These are phyloP conservation scores for Botrytis fabae DNA, from an alignment of 2,329 filamentous ascomycete genomes.

Conservation along the genomic window DNA sequence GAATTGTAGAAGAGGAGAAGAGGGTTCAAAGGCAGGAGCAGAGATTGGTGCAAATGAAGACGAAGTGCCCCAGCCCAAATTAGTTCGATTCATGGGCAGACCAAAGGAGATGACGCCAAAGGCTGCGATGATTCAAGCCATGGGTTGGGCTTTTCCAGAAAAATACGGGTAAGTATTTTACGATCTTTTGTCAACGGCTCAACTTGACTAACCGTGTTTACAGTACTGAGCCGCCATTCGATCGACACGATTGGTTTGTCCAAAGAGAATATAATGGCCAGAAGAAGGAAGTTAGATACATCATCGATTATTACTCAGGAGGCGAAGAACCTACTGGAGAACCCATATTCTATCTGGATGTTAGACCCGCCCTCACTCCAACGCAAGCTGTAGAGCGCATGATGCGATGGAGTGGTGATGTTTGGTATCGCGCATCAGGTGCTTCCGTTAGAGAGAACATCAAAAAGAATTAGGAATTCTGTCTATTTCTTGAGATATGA, in stretches of 20 bases:
- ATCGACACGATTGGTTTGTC: slow-evolving; percentile 97
- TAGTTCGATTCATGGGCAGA: slow-evolving; percentile 85
- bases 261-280: slow-evolving; percentile 66
- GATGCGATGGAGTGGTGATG: slow-evolving; percentile 86
- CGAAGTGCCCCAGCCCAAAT: slow-evolving; percentile 62
- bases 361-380: slow-evolving; percentile 83
- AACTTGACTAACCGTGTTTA: slow-evolving; percentile 24
- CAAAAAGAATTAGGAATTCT: slow-evolving; percentile 24
- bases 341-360: slow-evolving; percentile 94
- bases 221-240: slow-evolving; percentile 83
- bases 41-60: slow-evolving; percentile 54
- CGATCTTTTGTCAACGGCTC: not conserved
- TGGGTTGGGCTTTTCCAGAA: slow-evolving; percentile 76
- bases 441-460: slow-evolving; percentile 35
- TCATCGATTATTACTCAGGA: slow-evolving; percentile 95
- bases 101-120: slow-evolving; percentile 91
- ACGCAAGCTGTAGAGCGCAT: slow-evolving; percentile 77
- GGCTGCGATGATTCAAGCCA: slow-evolving; percentile 76
- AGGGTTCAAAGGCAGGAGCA: slow-evolving; percentile 51
- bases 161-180: slow-evolving; percentile 66
- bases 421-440: slow-evolving; percentile 67
- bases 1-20: slow-evolving; percentile 72
- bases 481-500: slow-evolving; percentile 14
- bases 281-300: slow-evolving; percentile 79
- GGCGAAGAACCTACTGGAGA: slow-evolving; percentile 74